Conservation (phyloP, 768 basidiomycete genomes). For the Boletus pseudo-olivaceus region DNA sequence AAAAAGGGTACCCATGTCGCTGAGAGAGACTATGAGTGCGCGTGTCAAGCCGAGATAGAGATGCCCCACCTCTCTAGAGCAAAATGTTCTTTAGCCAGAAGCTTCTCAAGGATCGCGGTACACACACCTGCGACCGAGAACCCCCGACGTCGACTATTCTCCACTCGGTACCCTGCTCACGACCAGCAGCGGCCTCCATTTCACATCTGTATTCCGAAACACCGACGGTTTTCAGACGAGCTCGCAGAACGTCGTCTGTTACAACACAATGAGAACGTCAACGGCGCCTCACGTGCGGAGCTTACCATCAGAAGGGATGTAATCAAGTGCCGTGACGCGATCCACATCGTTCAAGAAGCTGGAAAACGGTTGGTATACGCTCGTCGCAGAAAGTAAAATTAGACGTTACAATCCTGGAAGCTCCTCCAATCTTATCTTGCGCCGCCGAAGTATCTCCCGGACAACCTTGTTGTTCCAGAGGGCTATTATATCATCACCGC, state of each 20-base stretch:
- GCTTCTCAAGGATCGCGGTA: background rate
- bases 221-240: conserved; percentile 61
- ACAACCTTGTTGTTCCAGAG: conserved; percentile 46
- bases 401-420: conserved; percentile 45
- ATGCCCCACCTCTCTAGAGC: conserved; percentile 34
- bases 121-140: conserved; percentile 47
- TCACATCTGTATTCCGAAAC: conserved; percentile 81
- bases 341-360: conserved; percentile 52
- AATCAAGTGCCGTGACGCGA: conserved; percentile 42
- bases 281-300: background rate
- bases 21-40: conserved; percentile 20
- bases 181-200: conserved; percentile 59
- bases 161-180: conserved; percentile 52
- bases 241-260: conserved; percentile 49
- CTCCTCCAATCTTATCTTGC: conserved; percentile 49
- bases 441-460: conserved; percentile 39
- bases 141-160: conserved; percentile 54
- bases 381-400: background rate
- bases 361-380: background rate
- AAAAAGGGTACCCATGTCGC: conserved; percentile 56
- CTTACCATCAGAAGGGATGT: conserved; percentile 47
- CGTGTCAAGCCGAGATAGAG: background rate
- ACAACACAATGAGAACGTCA: conserved; percentile 5
- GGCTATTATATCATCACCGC: conserved; percentile 40
- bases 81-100: conserved; percentile 3